Evolutionary conservation across 2,329 filamentous ascomycete species (phyloP).

Genomic region (Talaromyces sp.): DNA sequence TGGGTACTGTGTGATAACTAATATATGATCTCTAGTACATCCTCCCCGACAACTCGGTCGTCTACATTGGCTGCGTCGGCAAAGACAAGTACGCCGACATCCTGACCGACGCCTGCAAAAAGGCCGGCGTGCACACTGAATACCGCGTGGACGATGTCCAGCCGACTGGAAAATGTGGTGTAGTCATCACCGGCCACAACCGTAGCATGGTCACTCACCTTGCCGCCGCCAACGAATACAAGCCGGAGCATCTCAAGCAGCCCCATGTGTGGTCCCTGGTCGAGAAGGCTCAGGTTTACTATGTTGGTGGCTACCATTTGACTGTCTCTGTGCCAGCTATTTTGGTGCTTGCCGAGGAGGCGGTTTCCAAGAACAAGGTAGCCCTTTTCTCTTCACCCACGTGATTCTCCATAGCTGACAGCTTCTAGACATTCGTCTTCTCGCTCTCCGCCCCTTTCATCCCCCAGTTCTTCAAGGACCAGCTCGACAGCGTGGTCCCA

Average conservation of each 20-base stretch:
- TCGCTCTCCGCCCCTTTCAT: constrained; percentile 96
- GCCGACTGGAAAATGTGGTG: constrained; percentile 89
- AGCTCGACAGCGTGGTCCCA: constrained; percentile 73
- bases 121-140: constrained; percentile 86
- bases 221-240: constrained; percentile 94
- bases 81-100: constrained; percentile 93
- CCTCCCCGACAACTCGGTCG: constrained; percentile 78
- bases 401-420: background rate
- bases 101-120: constrained; percentile 76
- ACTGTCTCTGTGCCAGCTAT: constrained; percentile 92
- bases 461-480: constrained; percentile 95
- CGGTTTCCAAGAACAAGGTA: constrained; percentile 80
- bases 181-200: constrained; percentile 95
- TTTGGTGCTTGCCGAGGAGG: constrained; percentile 82
- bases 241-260: constrained; percentile 85
- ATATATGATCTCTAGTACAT: constrained; percentile 59
- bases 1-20: background rate
- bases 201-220: constrained; percentile 92
- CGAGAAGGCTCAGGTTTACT: constrained; percentile 81
- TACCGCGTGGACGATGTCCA: constrained; percentile 83
- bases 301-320: constrained; percentile 94
- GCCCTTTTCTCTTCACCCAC: constrained; percentile 7
- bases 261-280: constrained; percentile 89
- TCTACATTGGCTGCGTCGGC: constrained; percentile 91
- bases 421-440: constrained; percentile 64